Evolutionary conservation across 2,329 filamentous ascomycete genomes (phyloP), one percentile per base, ranked within the genome.

Genomic region (Fusarium sulawesiense): DNA sequence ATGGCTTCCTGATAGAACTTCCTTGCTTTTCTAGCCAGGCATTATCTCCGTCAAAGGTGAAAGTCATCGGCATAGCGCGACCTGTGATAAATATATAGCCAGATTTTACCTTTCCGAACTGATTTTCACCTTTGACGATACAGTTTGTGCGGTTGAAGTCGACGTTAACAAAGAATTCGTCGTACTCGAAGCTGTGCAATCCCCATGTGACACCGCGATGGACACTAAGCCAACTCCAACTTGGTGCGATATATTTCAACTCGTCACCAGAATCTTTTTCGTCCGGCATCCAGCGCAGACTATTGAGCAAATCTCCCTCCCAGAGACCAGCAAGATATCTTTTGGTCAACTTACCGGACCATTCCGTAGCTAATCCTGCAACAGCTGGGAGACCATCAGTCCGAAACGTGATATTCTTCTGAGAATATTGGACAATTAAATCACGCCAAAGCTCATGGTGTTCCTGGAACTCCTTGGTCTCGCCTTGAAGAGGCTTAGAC

Each of bases 151-250:
- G 72, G 4, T 25, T 20, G 2, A 58, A 44, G 29, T 74, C 64
- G 2, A 75, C 30, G 0, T 50, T 34, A 6, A 69, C 64, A 4
- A 72, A 74, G 34, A 51, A 69, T 11, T 61, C 18, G 18, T 65
- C 56, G 2, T 60, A 25, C 8, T 56, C 48, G 27, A 70, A 71
- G 14, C 44, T 62, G 7, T 63, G 49, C 1, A 49, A 12, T 1
- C 71, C 71, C 73, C 73, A 76, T 3, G 65, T 72, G 6, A 75
- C 73, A 4, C 63, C 65, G 0, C 73, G 71, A 4, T 73, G 70
- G 10, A 58, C 66, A 16, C 74, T 75, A 4, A 76, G 54, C 74
- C 73, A 76, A 23, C 73, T 76, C 74, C 74, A 76, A 16, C 63
- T 76, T 2, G 74, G 75, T 4, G 64, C 66, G 5, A 73, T 60